Base-by-base conservation (phyloP, 164 flowering plant genomes). In the Tetrastigma voinierianum region DNA sequence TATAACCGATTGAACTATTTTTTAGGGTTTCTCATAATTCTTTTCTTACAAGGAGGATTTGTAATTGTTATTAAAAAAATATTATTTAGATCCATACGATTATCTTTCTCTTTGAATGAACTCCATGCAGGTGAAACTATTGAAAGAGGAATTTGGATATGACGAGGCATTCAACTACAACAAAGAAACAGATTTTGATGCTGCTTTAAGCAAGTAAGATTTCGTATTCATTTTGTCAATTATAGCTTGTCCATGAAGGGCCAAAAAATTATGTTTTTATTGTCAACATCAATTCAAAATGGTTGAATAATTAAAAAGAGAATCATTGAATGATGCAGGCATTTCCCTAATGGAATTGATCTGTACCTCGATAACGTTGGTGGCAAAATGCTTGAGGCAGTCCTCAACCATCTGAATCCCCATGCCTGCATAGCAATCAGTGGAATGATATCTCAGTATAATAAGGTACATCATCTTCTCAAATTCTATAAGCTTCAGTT, bases 391-490 rank as follows among this genome's bases (percentile, higher is more conserved):
- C 74, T 84, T 16, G 87, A 84, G 44, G 83, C 85, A 16, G 83
- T 78, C 21, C 80, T 81, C 25, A 78, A 76, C 65, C 68, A 73
- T 53, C 74, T 81, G 45, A 80, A 81, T 47, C 8, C 1, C 4
- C 56, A 32, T 13, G 85, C 82, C 2, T 72, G 82, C 13, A 84
- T 84, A 43, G 65, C 74, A 0, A 12, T 81, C 6, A 80, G 82
- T 64, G 87, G 85, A 15, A 78, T 80, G 85, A 76, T 84, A 7
- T 84, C 87, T 14, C 71, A 82, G 13, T 84, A 84, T 49, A 81
- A 76, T 49, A 65, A 81, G 81, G 86, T 80, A 64, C 18, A 12
- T 13, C 1, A 19, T 46, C 21, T 13, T 25, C 40, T 25, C 40
- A 0, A 25, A 7, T 25, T 25, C n/a, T 2, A 17, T 44, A 10